Evolutionary conservation across 768 basidiomycete genomes (phyloP).

Genomic region (Lyophyllum semitale): DNA sequence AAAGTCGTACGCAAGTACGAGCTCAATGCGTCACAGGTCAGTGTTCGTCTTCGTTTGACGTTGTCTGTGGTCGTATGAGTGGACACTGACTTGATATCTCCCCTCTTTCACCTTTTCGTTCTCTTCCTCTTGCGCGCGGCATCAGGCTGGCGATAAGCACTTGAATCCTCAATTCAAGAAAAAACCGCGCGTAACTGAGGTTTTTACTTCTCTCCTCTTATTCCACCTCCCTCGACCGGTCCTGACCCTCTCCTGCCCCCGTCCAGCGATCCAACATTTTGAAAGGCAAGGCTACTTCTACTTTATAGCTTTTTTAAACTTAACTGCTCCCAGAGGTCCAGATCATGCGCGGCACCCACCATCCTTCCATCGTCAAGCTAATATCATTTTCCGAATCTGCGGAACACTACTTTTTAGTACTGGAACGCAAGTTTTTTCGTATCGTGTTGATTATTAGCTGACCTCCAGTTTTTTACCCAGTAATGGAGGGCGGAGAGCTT

Average conservation of each 20-base stretch:
- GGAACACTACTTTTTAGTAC: constrained; percentile 92
- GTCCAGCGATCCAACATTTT: constrained; percentile 93
- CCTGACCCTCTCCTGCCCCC: constrained; percentile 31
- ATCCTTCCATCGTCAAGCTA: constrained; percentile 92
- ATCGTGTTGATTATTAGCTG: constrained; percentile 16
- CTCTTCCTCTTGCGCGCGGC: constrained; percentile 35
- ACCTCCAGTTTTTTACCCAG: constrained; percentile 36
- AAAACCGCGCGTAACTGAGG: constrained; percentile 98
- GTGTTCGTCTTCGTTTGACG: constrained; percentile 22
- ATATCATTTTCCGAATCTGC: constrained; percentile 88
- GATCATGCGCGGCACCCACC: constrained; percentile 95
- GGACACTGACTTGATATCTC: constrained; percentile 22
- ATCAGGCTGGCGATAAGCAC: constrained; percentile 88
- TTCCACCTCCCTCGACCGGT: constrained; percentile 12
- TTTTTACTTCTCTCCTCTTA: constrained; percentile 37
- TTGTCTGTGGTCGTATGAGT: constrained; percentile 18
- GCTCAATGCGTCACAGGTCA: constrained; percentile 88
- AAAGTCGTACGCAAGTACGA: constrained; percentile 96
- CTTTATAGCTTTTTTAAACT: not conserved
- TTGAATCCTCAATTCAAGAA: constrained; percentile 94
- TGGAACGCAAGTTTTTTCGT: constrained; percentile 70
- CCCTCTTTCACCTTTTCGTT: constrained; percentile 20
- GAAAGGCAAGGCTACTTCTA: constrained; percentile 61
- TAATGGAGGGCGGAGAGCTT: constrained; percentile 97
- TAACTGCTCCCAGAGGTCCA: constrained; percentile 76